These are phyloP conservation scores for Amylostereum areolatum DNA, from an alignment of 1,284 basidiomycete species.

Conservation along the genomic window DNA sequence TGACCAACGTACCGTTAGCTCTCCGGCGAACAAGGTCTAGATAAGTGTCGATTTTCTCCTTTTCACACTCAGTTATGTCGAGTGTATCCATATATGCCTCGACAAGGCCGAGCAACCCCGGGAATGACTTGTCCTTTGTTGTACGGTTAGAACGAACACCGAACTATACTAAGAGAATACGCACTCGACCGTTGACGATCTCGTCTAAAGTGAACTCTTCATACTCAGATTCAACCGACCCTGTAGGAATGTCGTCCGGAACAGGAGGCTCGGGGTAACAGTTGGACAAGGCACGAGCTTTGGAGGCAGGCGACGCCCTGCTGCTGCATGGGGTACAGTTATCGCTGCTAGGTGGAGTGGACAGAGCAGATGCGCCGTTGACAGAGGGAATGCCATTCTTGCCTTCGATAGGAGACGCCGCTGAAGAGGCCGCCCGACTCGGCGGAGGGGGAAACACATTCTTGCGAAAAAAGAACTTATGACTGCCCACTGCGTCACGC, in stretches of 20 bases:
- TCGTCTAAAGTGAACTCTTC: conserved; percentile 91
- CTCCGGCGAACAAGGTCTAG: conserved; percentile 75
- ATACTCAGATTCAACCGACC: conserved; percentile 76
- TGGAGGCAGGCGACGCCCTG: conserved; percentile 22
- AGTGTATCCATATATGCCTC: conserved; percentile 85
- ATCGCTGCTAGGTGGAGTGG: conserved; percentile 10
- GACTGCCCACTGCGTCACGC: conserved; percentile 69
- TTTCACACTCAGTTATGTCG: conserved; percentile 66
- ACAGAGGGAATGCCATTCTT: conserved; percentile 4
- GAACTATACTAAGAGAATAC: conserved; percentile 1
- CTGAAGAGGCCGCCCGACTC: conserved; percentile 30
- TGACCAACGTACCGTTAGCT: conserved; percentile 63
- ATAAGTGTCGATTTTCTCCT: conserved; percentile 69
- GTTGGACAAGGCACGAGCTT: conserved; percentile 63
- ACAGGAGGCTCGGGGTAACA: conserved; percentile 58
- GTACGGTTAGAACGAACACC: not conserved
- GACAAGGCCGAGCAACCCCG: conserved; percentile 83
- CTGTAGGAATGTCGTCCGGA: conserved; percentile 35
- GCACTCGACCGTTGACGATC: conserved; percentile 88
- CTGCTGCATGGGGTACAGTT: conserved; percentile 14
- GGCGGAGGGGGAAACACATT: conserved; percentile 66
- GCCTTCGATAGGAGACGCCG: conserved; percentile 40
- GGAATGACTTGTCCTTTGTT: conserved; percentile 59
- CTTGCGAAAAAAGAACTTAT: conserved; percentile 90
- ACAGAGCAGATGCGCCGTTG: not conserved